Percentiles rank a stretch among this genome's conserved stretches.
phyloP scores from a whole-genome alignment of 176 grass and related monocot genomes.

The Aegilops sharonensis region DNA sequence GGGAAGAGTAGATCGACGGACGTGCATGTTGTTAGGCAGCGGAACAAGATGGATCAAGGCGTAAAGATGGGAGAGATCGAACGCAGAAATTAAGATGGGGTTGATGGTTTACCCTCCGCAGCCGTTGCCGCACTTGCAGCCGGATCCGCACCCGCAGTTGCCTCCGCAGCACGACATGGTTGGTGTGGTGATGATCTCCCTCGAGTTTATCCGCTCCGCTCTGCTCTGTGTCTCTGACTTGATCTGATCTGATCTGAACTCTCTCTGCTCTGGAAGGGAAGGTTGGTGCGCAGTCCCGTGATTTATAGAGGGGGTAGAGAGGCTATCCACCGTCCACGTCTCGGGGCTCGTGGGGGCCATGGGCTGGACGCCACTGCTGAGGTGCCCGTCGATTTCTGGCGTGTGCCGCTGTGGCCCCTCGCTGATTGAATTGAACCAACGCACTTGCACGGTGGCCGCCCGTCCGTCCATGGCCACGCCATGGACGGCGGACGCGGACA shows the following conservation, averaged over 20 bases:
- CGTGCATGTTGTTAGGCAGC: too few species aligned
- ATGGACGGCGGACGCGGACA: not conserved
- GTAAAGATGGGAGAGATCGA: too few species aligned
- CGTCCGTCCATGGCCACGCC: not conserved
- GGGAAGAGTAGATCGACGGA: not conserved
- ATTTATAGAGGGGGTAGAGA: constrained; percentile 11
- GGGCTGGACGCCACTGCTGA: too few species aligned
- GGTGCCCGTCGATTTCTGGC: too few species aligned
- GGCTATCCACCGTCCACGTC: constrained; percentile 37
- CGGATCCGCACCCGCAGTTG: constrained; percentile 82
- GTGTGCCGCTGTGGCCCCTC: too few species aligned
- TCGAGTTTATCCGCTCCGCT: not conserved
- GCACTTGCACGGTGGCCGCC: not conserved
- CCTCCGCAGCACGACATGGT: constrained; percentile 91
- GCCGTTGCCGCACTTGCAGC: constrained; percentile 74
- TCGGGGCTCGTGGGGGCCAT: not conserved
- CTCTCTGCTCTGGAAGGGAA: not conserved
- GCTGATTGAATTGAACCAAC: too few species aligned
- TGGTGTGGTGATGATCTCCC: not conserved
- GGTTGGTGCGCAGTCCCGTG: too few species aligned
- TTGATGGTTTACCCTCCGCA: constrained; percentile 51
- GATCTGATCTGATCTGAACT: not conserved
- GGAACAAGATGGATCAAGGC: too few species aligned
- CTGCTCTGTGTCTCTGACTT: not conserved
- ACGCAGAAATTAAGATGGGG: too few species aligned